Evolutionary conservation across 371 early-diverging fungal genomes (phyloP), one percentile per base, ranked within the genome.

Genomic region (Lichtheimia hyalospora): DNA sequence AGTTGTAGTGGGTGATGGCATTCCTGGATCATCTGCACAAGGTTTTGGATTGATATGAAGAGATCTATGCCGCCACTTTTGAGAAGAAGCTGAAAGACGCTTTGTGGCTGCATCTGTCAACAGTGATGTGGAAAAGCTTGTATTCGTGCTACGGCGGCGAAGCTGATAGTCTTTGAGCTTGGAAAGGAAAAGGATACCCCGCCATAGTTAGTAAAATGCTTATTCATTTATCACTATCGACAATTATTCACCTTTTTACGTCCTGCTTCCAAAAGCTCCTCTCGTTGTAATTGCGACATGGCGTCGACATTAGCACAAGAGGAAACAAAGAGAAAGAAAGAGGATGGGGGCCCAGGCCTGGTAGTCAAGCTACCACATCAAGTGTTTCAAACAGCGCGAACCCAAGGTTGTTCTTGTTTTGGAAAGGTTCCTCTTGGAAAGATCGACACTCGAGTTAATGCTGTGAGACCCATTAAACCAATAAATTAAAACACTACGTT

Each of bases 91-190:
- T 23, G 21, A 20, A 13, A 48, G 20, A 24, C 24, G 28, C 39
- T 43, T 52, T 5, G 14, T 49, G 48, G 61, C 4, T 40, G 25
- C 18, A 54, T 18, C 20, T 27, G 28, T 61, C 20, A 13, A 23
- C 27, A 10, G 12, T n/a, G 53, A 28, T 24, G 16, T 14, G 5
- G 51, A 21, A 13, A n/a, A 40, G 16, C 23, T 44, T 10, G 51
- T 58, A 58, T 58, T 49, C 51, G 49, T 51, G 52, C 59, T 58
- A 34, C 59, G 42, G 10, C 56, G 56, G 18, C 50, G 51, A 18
- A 34, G 61, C 20, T 61, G 61, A 28, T 54, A 61, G 49, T 61
- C 54, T 54, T 61, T 61, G 49, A 61, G 61, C 61, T 61, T 21
- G 39, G 14, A 49, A n/a, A n/a, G n/a, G n/a, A 21, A 39, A 24